phyloP scores from a whole-genome alignment of 2,329 filamentous ascomycete genomes.

The Nemania sp. region DNA sequence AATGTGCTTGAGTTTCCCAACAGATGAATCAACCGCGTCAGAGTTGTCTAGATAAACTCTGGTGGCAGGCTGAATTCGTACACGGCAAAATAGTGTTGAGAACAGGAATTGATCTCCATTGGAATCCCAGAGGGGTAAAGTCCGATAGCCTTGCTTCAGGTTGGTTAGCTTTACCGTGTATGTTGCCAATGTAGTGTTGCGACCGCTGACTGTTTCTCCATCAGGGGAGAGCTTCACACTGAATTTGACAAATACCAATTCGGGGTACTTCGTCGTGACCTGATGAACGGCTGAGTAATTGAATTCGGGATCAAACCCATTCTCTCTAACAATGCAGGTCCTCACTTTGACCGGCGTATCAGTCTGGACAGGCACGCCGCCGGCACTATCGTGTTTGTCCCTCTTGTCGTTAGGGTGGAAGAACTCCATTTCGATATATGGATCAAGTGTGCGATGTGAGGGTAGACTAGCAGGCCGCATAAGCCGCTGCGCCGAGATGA shows the following conservation, averaged over 20 bases:
- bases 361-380: slow-evolving; percentile 51
- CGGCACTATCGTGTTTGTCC: slow-evolving; percentile 79
- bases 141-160: slow-evolving; percentile 89
- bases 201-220: slow-evolving; percentile 69
- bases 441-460: slow-evolving; percentile 78
- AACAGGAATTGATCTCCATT: slow-evolving; percentile 93
- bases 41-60: slow-evolving; percentile 60
- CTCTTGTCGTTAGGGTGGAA: slow-evolving; percentile 92
- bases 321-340: slow-evolving; percentile 80
- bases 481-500: slow-evolving; percentile 93
- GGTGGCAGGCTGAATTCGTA: slow-evolving; percentile 67
- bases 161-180: slow-evolving; percentile 92
- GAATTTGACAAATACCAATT: slow-evolving; percentile 91
- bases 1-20: slow-evolving; percentile 60
- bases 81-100: slow-evolving; percentile 89
- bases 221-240: slow-evolving; percentile 86
- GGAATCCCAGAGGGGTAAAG: slow-evolving; percentile 84
- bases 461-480: slow-evolving; percentile 78
- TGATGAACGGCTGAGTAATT: slow-evolving; percentile 78
- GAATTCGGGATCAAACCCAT: slow-evolving; percentile 93
- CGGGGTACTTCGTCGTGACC: slow-evolving; percentile 90
- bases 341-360: slow-evolving; percentile 73
- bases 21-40: slow-evolving; percentile 45
- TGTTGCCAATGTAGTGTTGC: slow-evolving; percentile 72
- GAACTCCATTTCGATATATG: slow-evolving; percentile 93